Percentiles rank a stretch among this genome's conserved stretches.
phyloP scores from a whole-genome alignment of 2,329 filamentous ascomycete species.

The Lasiodiplodia hormozganensis region DNA sequence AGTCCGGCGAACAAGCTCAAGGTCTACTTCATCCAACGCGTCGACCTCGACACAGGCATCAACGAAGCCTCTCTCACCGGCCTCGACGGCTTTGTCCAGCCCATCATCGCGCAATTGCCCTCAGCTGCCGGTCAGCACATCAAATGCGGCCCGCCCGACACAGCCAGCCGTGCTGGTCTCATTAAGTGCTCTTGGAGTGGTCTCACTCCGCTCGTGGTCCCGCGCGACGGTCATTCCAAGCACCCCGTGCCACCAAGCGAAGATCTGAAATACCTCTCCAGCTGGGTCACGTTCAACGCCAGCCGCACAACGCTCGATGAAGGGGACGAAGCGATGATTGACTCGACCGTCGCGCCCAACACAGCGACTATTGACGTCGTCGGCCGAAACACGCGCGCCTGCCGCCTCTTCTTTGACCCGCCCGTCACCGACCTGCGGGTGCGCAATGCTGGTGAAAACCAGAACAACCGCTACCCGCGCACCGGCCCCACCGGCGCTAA shows the following conservation, averaged over 20 bases:
- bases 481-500: slow-evolving; percentile 68
- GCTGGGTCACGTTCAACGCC: slow-evolving; percentile 72
- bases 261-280: slow-evolving; percentile 48
- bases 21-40: slow-evolving; percentile 81
- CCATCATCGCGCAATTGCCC: slow-evolving; percentile 73
- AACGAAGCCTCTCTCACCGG: slow-evolving; percentile 66
- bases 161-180: slow-evolving; percentile 59
- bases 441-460: slow-evolving; percentile 59
- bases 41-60: slow-evolving; percentile 75
- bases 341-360: slow-evolving; percentile 34
- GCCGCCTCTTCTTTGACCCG: slow-evolving; percentile 72
- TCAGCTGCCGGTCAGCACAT: slow-evolving; percentile 68
- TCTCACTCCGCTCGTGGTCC: slow-evolving; percentile 68
- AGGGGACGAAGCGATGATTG: background rate
- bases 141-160: slow-evolving; percentile 48
- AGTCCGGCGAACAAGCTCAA: slow-evolving; percentile 81
- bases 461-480: slow-evolving; percentile 69
- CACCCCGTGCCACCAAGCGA: slow-evolving; percentile 48
- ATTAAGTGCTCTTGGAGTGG: slow-evolving; percentile 75
- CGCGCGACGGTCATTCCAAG: slow-evolving; percentile 33
- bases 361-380: slow-evolving; percentile 70
- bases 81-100: slow-evolving; percentile 46
- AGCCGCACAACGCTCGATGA: slow-evolving; percentile 40
- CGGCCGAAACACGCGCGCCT: slow-evolving; percentile 79
- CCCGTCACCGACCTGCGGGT: slow-evolving; percentile 71